phyloP scores from a whole-genome alignment of 202 grass and related monocot species.

The Dendrocalamus latiflorus region DNA sequence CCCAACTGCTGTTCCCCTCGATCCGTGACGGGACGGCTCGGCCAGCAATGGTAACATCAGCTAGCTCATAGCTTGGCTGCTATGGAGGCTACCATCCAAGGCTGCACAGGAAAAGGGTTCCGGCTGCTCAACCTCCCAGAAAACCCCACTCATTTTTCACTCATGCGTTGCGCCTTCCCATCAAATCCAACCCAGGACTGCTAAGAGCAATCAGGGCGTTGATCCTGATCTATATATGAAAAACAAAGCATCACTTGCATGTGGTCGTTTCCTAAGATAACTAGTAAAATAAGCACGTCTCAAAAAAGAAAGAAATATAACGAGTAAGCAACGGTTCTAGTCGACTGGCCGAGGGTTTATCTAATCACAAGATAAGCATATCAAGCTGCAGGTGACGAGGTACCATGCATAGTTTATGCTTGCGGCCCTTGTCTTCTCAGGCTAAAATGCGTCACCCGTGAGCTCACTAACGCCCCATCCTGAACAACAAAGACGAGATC shows the following conservation, averaged over 20 bases:
- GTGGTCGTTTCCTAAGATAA: neutral
- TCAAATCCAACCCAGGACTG: neutral
- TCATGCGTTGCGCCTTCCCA: neutral
- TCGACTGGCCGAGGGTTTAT: neutral
- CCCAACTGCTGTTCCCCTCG: neutral
- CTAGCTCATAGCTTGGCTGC: neutral
- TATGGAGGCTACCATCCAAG: neutral
- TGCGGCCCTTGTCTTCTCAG: neutral
- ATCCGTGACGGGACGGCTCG: neutral
- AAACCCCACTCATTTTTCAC: neutral
- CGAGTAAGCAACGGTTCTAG: neutral
- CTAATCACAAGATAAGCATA: neutral
- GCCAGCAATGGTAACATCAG: neutral
- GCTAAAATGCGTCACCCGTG: constrained; percentile 21
- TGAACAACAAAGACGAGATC: neutral
- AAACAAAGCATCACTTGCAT: neutral
- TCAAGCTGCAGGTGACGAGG: neutral
- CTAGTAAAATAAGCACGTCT: no score
- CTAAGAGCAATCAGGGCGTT: neutral
- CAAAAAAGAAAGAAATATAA: no score
- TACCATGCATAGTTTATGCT: neutral
- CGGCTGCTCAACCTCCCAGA: neutral
- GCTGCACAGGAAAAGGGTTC: neutral
- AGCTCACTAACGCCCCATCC: neutral
- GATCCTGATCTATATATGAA: neutral